Evolutionary conservation across 2,329 filamentous ascomycete genomes (phyloP), one percentile per base, ranked within the genome.

Genomic region (Lomentospora prolificans): DNA sequence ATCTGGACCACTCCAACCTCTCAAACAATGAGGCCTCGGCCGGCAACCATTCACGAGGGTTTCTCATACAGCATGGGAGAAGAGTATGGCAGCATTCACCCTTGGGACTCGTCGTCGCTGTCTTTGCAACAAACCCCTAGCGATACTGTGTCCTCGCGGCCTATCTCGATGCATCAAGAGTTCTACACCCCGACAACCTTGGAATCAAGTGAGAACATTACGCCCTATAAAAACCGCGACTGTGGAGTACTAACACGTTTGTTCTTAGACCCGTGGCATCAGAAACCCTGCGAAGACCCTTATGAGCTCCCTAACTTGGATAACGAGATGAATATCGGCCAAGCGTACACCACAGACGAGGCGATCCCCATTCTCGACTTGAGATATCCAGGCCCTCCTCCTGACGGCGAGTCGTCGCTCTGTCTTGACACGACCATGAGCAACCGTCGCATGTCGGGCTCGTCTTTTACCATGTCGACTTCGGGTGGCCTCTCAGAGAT

Each of bases 391-490:
- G 74, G 58, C 62, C 71, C 61, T 61, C 75, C 67, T 33, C 64
- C 66, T 22, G 80, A 84, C n/a, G 74, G 79, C 58, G 71, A 75
- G 55, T 72, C n/a, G n/a, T n/a, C 70, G n/a, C 68, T 77, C 50
- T 77, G 80, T 59, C 74, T 77, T 50, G 55, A 57, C 30, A 54
- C 39, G 17, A 48, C 19, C n/a, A 51, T 60, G 22, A 53, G 44
- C 36, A 53, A 30, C 52, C 77, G 85, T 58, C 79, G 84, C 59
- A 79, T 87, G 74, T 88, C 86, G 19, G 85, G 85, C 51, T 88
- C 86, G 2, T 88, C 86, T 1, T 87, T 87, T 64, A 86, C 85
- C 39, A 79, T 89, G 70, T 89, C 86, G 14, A 87, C 80, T 1
- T 79, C 79, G 44, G 79, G 84, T 22, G 76, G 76, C 22, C 72